Percentiles rank a stretch among this genome's conserved stretches.
These are phyloP conservation scores for Canna indica DNA, from an alignment of 176 grass and related monocot genomes.

Conservation along the genomic window DNA sequence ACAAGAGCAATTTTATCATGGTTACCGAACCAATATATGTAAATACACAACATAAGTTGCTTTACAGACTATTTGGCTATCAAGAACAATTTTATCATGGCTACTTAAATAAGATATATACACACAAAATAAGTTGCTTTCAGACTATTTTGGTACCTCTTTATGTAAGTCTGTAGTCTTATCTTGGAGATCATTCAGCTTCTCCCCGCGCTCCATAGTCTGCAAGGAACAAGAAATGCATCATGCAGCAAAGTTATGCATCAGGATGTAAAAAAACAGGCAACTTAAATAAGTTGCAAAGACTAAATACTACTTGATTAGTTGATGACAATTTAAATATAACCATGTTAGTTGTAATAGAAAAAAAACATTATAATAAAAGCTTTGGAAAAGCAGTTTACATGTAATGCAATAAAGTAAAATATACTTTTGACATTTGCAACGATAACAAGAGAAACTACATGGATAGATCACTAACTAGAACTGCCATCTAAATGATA, in stretches of 20 bases:
- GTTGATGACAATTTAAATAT: neutral
- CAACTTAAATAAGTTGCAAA: too few species aligned
- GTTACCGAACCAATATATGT: neutral
- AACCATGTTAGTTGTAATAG: too few species aligned
- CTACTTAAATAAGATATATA: neutral
- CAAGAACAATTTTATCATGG: neutral
- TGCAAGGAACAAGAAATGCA: constrained; percentile 23
- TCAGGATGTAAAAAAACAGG: neutral
- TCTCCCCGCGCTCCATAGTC: constrained; percentile 73
- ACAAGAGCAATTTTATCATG: constrained; percentile 7
- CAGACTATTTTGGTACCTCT: constrained; percentile 38
- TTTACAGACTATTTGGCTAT: neutral
- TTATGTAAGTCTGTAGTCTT: constrained; percentile 67
- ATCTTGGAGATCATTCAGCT: constrained; percentile 68
- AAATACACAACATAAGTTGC: neutral
- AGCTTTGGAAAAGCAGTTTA: too few species aligned
- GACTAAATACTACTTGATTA: neutral
- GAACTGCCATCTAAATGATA: neutral
- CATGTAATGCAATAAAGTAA: too few species aligned
- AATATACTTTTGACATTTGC: neutral
- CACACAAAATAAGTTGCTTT: constrained; percentile 14
- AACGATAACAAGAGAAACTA: neutral
- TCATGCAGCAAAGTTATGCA: neutral
- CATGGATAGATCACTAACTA: neutral
- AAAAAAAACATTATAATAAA: too few species aligned